A percentile compares a stretch with the other conserved stretches of the same genome.
Evolutionary conservation across 2,329 filamentous ascomycete species (phyloP).

Genomic region (Tolypocladium sp.): DNA sequence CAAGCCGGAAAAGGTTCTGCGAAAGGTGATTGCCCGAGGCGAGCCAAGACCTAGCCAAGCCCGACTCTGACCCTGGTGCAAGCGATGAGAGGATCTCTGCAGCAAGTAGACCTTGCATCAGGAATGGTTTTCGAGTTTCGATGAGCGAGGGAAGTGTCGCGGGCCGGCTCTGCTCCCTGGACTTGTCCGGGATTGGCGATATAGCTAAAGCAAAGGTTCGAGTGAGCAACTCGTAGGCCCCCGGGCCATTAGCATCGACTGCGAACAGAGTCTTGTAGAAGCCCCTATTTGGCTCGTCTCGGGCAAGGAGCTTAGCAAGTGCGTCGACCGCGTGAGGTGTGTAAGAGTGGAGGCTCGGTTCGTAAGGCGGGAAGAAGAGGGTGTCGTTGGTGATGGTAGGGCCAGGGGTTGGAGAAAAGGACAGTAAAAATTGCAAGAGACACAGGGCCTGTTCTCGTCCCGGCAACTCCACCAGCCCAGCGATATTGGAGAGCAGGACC

Average conservation of each 20-base stretch:
- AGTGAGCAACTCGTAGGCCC: slow-evolving; percentile 73
- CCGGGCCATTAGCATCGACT: slow-evolving; percentile 53
- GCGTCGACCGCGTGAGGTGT: slow-evolving; percentile 84
- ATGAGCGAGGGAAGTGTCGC: slow-evolving; percentile 56
- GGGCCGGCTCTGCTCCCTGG: slow-evolving; percentile 40
- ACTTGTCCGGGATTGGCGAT: slow-evolving; percentile 68
- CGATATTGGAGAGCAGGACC: slow-evolving; percentile 81
- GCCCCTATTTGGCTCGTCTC: slow-evolving; percentile 85
- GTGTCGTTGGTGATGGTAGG: slow-evolving; percentile 48
- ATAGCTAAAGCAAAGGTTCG: slow-evolving; percentile 81
- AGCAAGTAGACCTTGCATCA: slow-evolving; percentile 87
- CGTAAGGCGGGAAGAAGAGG: slow-evolving; percentile 72
- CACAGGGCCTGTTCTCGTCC: slow-evolving; percentile 81
- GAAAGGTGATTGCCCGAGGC: slow-evolving; percentile 77
- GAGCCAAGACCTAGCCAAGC: slow-evolving; percentile 71
- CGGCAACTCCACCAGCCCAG: slow-evolving; percentile 70
- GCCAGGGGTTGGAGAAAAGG: slow-evolving; percentile 74
- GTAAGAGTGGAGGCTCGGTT: slow-evolving; percentile 75
- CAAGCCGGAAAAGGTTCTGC: slow-evolving; percentile 66
- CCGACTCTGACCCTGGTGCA: slow-evolving; percentile 59
- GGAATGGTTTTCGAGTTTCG: slow-evolving; percentile 74
- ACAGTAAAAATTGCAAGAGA: slow-evolving; percentile 78
- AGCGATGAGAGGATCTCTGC: slow-evolving; percentile 81
- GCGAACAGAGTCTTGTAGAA: slow-evolving; percentile 78
- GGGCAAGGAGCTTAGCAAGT: slow-evolving; percentile 80